These are phyloP conservation scores for Diaporthe ampelina DNA, from an alignment of 2,329 filamentous ascomycete genomes.

Conservation along the genomic window DNA sequence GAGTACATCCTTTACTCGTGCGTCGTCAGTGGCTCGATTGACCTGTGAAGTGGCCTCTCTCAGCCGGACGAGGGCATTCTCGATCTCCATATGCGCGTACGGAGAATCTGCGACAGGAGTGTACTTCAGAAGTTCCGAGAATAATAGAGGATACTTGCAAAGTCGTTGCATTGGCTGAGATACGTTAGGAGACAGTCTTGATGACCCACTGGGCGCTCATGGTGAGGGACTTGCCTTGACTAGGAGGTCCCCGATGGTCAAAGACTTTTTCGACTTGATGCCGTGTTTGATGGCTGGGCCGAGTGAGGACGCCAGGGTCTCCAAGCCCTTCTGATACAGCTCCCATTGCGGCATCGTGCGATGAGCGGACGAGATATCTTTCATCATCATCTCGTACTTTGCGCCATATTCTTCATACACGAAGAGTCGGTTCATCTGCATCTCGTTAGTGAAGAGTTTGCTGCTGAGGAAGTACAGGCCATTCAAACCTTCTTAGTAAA, in stretches of 20 bases:
- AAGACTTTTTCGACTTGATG: slow-evolving; percentile 77
- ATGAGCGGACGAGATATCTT: slow-evolving; percentile 79
- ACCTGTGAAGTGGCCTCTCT: slow-evolving; percentile 83
- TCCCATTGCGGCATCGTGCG: slow-evolving; percentile 81
- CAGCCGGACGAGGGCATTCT: slow-evolving; percentile 78
- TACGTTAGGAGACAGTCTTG: slow-evolving; percentile 54
- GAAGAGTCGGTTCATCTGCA: slow-evolving; percentile 83
- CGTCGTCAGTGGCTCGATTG: slow-evolving; percentile 86
- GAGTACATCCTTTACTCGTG: slow-evolving; percentile 75
- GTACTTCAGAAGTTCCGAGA: slow-evolving; percentile 84
- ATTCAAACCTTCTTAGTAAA: slow-evolving; percentile 69
- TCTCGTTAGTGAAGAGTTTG: slow-evolving; percentile 15
- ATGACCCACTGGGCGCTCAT: slow-evolving; percentile 30
- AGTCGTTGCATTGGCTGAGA: slow-evolving; percentile 85
- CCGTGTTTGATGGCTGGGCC: slow-evolving; percentile 76
- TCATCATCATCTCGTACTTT: slow-evolving; percentile 88
- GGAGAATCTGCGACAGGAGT: slow-evolving; percentile 91
- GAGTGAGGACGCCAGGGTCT: slow-evolving; percentile 83
- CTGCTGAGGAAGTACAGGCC: background rate
- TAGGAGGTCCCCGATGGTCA: slow-evolving; percentile 87
- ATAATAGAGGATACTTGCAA: slow-evolving; percentile 90
- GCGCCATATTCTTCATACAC: slow-evolving; percentile 93
- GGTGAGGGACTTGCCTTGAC: slow-evolving; percentile 77
- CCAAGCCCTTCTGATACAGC: slow-evolving; percentile 86
- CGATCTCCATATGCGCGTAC: slow-evolving; percentile 83